Evolutionary conservation across 2,329 filamentous ascomycete species (phyloP), one percentile per base, ranked within the genome.

Genomic region (Calonectria pseudoreteaudii): DNA sequence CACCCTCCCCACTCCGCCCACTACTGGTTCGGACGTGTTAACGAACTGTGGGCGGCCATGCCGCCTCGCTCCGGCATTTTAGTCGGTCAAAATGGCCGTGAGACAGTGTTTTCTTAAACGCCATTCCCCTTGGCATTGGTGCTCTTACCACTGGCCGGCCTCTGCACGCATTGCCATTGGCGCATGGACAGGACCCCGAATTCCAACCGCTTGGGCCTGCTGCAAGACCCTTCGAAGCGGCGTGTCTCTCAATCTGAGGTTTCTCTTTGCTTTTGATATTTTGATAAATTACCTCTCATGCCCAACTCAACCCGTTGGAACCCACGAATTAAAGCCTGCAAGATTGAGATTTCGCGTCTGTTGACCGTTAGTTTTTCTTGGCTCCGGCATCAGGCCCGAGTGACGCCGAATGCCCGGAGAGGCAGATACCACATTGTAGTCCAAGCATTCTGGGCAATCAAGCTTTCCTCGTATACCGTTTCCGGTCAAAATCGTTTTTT

Each of bases 11-110:
- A 53, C 41, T 56, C n/a, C 49, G 38, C 26, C 72, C 76, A 76
- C 75, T 70, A 75, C 72, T 60, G 53, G 64, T 66, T 76, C 71
- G 50, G 70, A 38, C 52, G 31, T 58, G 52, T 70, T 60, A 65
- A 65, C 62, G 71, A 68, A 30, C 50, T 67, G 69, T 26, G 13
- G 30, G 36, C 60, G 20, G 10, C 41, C 26, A 60, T 36, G 23
- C 26, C 41, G 41, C 28, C 62, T 34, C 49, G 56, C 52, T 50
- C 36, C 36, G 56, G 30, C 28, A 31, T 44, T 28, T 47, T 26
- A 44, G 50, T 58, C 58, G 38, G 60, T 56, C 38, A 68, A 72
- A 47, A 38, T 36, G 36, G 26, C 28, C 38, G 53, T 66, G 60
- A 65, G 23, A 67, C 53, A 62, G 30, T 10, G 36, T 53, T 47